Base-by-base conservation (phyloP, 805 yeast genomes). In the Cyberlindnera saturnus region DNA sequence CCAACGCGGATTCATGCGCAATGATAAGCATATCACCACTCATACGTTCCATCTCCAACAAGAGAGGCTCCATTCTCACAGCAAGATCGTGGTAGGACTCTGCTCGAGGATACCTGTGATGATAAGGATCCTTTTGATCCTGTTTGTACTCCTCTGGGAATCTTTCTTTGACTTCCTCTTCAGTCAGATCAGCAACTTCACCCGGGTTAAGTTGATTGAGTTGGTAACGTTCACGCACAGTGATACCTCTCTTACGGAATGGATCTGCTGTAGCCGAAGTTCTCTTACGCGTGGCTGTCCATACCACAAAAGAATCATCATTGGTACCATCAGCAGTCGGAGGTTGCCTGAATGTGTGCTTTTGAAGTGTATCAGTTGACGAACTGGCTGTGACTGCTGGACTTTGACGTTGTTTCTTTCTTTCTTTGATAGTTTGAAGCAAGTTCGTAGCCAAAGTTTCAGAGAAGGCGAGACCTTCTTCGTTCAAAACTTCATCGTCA, bases 61-160 rank as follows among this genome's bases (percentile, higher is more conserved):
- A 79, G 43, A 93, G 70, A 0, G 98, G 96, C 64, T 93, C 99
- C 66, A 93, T 76, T 54, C 96, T 80, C 32, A 93, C 83, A 0
- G 99, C 98, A 44, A 93, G 73, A 63, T 93, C 99, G 64, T 93
- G 99, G 60, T 89, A 93, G 40, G 95, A 86, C 66, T 93, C 99
- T 0, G 95, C 88, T 39, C 98, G 73, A 3, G 96, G 86, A 60
- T 77, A 93, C 46, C 99, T 72, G 60, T 84, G 91, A 64, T 93
- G 97, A 59, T 93, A 93, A 2, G 96, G 96, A 61, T 91, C 97
- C 46, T 70, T 64, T 44, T 65, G 43, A 58, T 79, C 85, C 53
- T 75, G 80, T 47, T 69, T 73, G 59, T 74, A 85, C 51, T 90
- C 96, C 2, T 70, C 73, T 0, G 95, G 93, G 58, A 69, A 87